Conservation (phyloP, 2,329 filamentous ascomycete species). For the Aphanocladium album region DNA sequence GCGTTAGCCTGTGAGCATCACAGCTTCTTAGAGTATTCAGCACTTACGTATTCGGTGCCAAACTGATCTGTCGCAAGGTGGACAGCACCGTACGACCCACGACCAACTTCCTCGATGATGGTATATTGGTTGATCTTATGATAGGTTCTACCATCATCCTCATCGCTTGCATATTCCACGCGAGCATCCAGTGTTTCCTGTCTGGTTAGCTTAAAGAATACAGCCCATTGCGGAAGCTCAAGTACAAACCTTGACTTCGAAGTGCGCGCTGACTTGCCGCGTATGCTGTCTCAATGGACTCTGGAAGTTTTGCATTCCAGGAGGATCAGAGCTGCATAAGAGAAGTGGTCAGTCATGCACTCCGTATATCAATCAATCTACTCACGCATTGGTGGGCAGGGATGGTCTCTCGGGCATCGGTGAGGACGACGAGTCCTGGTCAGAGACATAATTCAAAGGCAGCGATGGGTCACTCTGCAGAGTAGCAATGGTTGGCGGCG, state of each 20-base stretch:
- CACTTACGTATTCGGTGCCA: constrained; percentile 88
- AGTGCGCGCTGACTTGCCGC: constrained; percentile 52
- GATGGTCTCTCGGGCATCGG: neutral
- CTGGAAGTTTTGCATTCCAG: constrained; percentile 35
- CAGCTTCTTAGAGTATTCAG: neutral
- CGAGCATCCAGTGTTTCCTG: constrained; percentile 89
- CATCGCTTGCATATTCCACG: constrained; percentile 80
- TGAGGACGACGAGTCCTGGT: neutral
- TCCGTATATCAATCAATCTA: constrained; percentile 6
- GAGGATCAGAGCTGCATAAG: constrained; percentile 38
- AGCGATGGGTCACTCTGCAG: neutral
- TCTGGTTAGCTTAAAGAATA: constrained; percentile 14
- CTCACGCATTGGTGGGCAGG: constrained; percentile 30
- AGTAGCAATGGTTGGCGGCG: neutral
- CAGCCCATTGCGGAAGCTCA: neutral
- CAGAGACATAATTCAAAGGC: neutral
- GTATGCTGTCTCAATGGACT: constrained; percentile 55
- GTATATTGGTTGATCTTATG: constrained; percentile 93
- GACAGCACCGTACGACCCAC: constrained; percentile 91
- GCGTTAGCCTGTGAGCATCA: constrained; percentile 14
- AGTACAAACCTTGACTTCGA: constrained; percentile 48
- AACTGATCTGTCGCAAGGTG: constrained; percentile 87
- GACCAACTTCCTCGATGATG: constrained; percentile 92
- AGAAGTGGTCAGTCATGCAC: neutral
- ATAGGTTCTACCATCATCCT: constrained; percentile 73